Evolutionary conservation across 768 basidiomycete species (phyloP).

Genomic region (Saitozyma podzolica): DNA sequence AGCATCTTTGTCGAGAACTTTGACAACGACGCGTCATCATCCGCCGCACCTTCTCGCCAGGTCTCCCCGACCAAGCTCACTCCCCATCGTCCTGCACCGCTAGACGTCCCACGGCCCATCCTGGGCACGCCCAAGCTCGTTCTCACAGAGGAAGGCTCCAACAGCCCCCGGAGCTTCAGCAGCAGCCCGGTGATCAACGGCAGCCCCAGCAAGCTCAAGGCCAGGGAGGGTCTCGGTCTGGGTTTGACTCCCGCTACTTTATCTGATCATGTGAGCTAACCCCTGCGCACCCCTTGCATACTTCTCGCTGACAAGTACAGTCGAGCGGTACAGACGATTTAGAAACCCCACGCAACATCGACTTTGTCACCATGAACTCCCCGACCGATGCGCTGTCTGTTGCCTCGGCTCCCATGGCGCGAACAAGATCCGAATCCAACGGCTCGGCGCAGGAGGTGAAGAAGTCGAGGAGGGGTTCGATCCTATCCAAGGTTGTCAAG

Average conservation of each 20-base stretch:
- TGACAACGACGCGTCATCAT: no score
- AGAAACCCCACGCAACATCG: no score
- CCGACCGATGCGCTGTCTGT: neutral
- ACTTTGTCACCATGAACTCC: no score
- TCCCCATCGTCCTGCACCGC: conserved; percentile 8
- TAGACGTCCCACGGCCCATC: conserved; percentile 1
- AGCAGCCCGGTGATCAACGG: conserved; percentile 18
- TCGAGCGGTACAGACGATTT: no score
- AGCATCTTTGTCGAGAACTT: no score
- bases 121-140: conserved; percentile 40
- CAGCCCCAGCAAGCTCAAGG: conserved; percentile 5
- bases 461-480: neutral
- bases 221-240: conserved; percentile 10
- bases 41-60: no score
- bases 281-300: no score
- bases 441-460: neutral
- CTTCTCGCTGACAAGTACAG: no score
- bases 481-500: neutral
- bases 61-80: neutral
- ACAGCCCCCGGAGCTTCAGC: conserved; percentile 36
- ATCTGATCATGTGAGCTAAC: no score
- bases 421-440: neutral
- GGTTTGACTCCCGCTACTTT: conserved; percentile 1
- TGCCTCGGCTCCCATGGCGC: neutral
- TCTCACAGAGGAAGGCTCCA: conserved; percentile 38